Percentiles rank a stretch among this genome's conserved stretches.
phyloP scores from a whole-genome alignment of 2,329 filamentous ascomycete genomes.

The Cryphonectria carpinicola region DNA sequence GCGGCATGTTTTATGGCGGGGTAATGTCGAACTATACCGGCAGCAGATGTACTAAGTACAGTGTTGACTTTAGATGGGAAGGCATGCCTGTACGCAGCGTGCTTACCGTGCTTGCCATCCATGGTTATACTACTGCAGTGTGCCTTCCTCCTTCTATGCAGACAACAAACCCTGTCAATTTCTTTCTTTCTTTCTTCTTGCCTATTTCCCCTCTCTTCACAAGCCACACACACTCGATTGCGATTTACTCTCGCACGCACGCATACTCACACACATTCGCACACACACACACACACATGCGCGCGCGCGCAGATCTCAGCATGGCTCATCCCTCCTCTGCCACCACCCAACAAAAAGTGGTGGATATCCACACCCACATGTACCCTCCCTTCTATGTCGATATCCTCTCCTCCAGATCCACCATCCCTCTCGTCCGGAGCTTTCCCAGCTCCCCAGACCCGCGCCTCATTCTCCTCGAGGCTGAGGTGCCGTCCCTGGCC shows the following conservation, averaged over 20 bases:
- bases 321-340: slow-evolving; percentile 19
- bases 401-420: slow-evolving; percentile 60
- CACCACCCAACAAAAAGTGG: slow-evolving; percentile 43
- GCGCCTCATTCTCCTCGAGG: slow-evolving; percentile 62
- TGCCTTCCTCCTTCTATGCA: neutral
- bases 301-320: neutral
- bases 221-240: neutral
- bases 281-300: too few relatives aligned
- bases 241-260: neutral
- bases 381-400: slow-evolving; percentile 67
- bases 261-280: too few relatives aligned
- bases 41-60: neutral
- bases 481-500: slow-evolving; percentile 36
- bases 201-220: neutral
- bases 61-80: neutral
- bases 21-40: neutral
- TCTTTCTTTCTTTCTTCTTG: neutral
- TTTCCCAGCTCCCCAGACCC: slow-evolving; percentile 59
- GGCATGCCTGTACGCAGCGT: neutral
- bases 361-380: slow-evolving; percentile 73
- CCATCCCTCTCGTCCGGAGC: slow-evolving; percentile 72
- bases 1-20: neutral
- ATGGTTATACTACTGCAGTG: neutral
- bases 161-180: neutral
- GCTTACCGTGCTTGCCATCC: too few relatives aligned